phyloP scores from a whole-genome alignment of 352 stramenopile genomes.

The Saprolegnia diclina region DNA sequence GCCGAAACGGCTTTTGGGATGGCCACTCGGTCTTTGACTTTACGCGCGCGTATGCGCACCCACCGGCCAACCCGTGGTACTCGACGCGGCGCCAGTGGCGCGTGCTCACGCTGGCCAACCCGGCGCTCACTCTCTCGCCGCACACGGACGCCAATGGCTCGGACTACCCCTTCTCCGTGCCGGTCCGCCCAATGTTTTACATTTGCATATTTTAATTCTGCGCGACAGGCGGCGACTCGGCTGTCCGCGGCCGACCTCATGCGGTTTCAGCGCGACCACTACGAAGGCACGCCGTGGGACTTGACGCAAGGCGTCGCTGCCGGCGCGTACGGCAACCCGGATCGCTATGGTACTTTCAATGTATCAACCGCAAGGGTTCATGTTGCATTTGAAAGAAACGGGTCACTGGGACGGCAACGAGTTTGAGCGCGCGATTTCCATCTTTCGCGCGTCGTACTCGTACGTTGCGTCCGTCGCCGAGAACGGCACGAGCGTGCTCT shows the following conservation, averaged over 20 bases:
- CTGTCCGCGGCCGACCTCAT: slow-evolving; percentile 65
- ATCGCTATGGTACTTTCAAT: slow-evolving; percentile 73
- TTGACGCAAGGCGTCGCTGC: slow-evolving; percentile 69
- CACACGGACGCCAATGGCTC: slow-evolving; percentile 66
- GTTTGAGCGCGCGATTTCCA: slow-evolving; percentile 90
- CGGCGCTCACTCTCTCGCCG: slow-evolving; percentile 61
- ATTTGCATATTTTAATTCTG: background rate
- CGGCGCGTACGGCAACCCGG: slow-evolving; percentile 87
- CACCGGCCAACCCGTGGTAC: slow-evolving; percentile 66
- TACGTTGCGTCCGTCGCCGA: slow-evolving; percentile 68
- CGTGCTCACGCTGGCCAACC: slow-evolving; percentile 78
- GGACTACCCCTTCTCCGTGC: slow-evolving; percentile 86
- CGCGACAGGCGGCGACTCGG: background rate
- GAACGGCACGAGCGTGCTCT: slow-evolving; percentile 65
- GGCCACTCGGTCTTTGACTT: slow-evolving; percentile 78
- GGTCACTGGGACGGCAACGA: slow-evolving; percentile 63
- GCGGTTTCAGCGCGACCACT: slow-evolving; percentile 89
- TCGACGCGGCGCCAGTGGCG: slow-evolving; percentile 88
- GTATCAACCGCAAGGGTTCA: background rate
- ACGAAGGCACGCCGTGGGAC: slow-evolving; percentile 88
- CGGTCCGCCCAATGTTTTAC: slow-evolving; percentile 23
- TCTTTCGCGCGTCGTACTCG: slow-evolving; percentile 90
- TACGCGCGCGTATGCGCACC: slow-evolving; percentile 71
- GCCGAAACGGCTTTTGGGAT: slow-evolving; percentile 76
- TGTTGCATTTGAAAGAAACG: slow-evolving; percentile 73